Base-by-base conservation (phyloP, 768 basidiomycete genomes). In the Auricularia heimuer region DNA sequence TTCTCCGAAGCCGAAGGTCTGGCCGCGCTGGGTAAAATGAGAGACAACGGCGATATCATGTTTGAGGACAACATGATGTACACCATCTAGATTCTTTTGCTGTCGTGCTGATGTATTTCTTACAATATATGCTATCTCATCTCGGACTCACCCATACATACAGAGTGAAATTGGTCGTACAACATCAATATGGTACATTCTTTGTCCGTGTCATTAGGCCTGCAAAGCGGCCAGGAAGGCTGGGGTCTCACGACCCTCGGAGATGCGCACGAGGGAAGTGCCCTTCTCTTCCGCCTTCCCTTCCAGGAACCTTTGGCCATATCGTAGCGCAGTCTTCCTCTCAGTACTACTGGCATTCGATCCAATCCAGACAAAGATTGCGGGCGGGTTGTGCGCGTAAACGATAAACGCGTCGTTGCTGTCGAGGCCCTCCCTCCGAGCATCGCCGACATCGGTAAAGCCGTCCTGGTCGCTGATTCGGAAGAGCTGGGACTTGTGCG, bases 1-100 rank as follows among this genome's bases (percentile, higher is more conserved):
- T 98, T 92, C 74, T 89, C 91, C 2, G 88, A 86, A 0, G 80
- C 81, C 12, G 96, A 98, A 74, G 96, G 90, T 1, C 85, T 84
- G 4, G 78, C 80, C 63, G 85, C 87, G 29, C 87, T 88, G 65
- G 80, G 84, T 68, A 75, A 79, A 42, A 97, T 98, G 95, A 29
- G 8, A 6, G 56, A 12, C 8, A 29, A 29, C 18, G 54, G 54
- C 6, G n/a, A n/a, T n/a, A 54, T 54, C 18, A 10, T 11, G 54
- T n/a, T 54, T 18, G 29, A 29, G 29, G 29, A 29, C 29, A 29
- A 29, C 29, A 29, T 29, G 29, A 29, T 29, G 29, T 29, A 29
- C 29, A 29, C 29, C 29, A 29, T 29, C 29, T 29, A 29, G 29
- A 29, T 29, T 29, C 29, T 29, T 54, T 29, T 54, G 54, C 39